These are phyloP conservation scores for Marasmius fiardii DNA, from an alignment of 1,284 basidiomycete genomes.

Conservation along the genomic window DNA sequence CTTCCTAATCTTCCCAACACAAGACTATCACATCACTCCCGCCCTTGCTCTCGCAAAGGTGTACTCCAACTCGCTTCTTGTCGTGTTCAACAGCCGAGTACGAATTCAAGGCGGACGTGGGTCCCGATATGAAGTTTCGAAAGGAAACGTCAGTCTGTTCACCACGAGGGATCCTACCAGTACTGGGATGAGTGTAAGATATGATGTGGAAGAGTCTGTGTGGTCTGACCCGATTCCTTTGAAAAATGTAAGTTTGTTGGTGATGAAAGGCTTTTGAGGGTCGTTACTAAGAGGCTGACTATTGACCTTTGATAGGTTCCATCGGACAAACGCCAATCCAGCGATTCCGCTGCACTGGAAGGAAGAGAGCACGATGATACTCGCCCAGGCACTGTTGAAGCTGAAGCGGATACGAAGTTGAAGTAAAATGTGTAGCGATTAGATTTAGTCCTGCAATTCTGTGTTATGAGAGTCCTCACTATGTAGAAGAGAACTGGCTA, in stretches of 20 bases:
- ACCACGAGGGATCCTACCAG: neutral
- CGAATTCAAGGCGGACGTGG: neutral
- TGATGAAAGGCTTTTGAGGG: no score
- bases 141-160: neutral
- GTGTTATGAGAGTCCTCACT: no score
- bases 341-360: no score
- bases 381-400: no score
- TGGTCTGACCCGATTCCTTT: neutral
- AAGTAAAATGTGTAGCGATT: no score
- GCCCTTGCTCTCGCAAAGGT: constrained; percentile 26
- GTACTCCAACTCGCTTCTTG: constrained; percentile 28
- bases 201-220: neutral
- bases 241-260: neutral
- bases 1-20: constrained; percentile 22
- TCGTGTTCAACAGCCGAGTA: constrained; percentile 1
- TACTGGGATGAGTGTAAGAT: neutral
- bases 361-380: no score
- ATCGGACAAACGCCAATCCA: no score
- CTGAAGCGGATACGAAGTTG: no score
- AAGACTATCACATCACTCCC: constrained; percentile 23
- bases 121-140: neutral
- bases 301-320: no score
- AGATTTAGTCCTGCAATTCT: no score
- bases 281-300: no score
- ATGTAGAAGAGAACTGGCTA: no score